Evolutionary conservation across 306 rosid genomes (phyloP).

Genomic region (Dicorynia guianensis): DNA sequence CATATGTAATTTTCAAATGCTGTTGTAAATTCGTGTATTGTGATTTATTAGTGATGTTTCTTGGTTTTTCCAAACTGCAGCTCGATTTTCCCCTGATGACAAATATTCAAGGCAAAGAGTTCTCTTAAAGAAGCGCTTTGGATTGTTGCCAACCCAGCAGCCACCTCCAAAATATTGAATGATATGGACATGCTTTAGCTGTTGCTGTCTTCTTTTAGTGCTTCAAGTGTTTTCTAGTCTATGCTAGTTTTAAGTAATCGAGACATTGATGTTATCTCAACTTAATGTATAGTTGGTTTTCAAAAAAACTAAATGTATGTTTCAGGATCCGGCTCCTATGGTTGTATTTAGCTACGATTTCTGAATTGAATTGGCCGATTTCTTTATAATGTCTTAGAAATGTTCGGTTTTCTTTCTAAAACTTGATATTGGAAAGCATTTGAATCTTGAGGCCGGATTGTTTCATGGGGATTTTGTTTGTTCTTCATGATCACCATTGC

Average conservation of each 20-base stretch:
- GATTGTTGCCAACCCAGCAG: conserved; percentile 86
- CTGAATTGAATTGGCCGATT: too few relatives aligned
- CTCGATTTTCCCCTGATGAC: conserved; percentile 97
- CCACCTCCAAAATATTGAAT: conserved; percentile 73
- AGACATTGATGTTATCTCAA: background rate
- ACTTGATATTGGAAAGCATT: too few relatives aligned
- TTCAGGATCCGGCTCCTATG: too few relatives aligned
- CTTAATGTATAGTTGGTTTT: too few relatives aligned
- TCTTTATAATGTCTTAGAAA: too few relatives aligned
- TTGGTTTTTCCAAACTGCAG: conserved; percentile 56
- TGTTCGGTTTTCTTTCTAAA: too few relatives aligned
- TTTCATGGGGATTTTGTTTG: too few relatives aligned
- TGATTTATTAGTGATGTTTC: background rate
- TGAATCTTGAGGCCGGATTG: too few relatives aligned
- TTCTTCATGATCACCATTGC: too few relatives aligned
- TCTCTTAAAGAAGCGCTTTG: conserved; percentile 91
- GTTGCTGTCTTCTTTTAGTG: background rate
- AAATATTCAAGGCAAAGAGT: conserved; percentile 80
- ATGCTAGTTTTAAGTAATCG: conserved; percentile 6
- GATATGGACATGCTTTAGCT: background rate
- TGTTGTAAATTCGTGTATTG: background rate
- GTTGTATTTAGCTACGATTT: too few relatives aligned
- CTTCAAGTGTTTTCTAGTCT: conserved; percentile 20
- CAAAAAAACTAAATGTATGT: too few relatives aligned
- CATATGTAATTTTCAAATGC: background rate